Base-by-base conservation (phyloP, 1,284 basidiomycete species). In the Cutaneotrichosporon arboriforme region DNA sequence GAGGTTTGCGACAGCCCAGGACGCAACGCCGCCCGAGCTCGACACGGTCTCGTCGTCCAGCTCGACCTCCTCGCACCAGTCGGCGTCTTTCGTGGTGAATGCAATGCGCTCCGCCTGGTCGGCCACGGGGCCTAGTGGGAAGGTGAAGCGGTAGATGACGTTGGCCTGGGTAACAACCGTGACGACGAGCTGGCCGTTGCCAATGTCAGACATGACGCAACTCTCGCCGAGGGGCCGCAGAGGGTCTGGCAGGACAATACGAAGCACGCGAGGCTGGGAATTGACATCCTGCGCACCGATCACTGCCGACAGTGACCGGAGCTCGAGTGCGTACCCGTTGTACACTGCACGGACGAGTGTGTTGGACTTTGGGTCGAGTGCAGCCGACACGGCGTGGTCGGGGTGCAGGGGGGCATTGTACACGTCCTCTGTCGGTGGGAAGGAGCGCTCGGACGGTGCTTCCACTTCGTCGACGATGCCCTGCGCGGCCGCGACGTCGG, bases 211-310 rank as follows among this genome's bases (percentile, higher is more conserved):
- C 56, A 86, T 79, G 50, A 90, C 70, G 51, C 63, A 63, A 23
- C 59, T 60, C 14, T 61, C 53, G 36, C 79, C 77, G 18, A 85
- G 79, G 8, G 64, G 46, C 15, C 87, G 72, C 36, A 92, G 74
- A n/a, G 79, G 68, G 17, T 85, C 82, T 22, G 89, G 87, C 61
- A 91, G 88, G 58, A 86, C 78, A 64, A 92, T 83, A 49, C 88
- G 83, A 55, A 90, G 77, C 12, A 85, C 83, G 39, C 80, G 52
- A 4, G 83, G 74, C 17, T 44, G 39, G 5, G 22, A 34, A 79
- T 80, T 43, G 18, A 15, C 21, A 33, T 42, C 51, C 7, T 49
- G 46, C 22, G 49, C 51, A 22, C 40, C 51, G 46, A 62, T 54
- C 8, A 58, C 41, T 2, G 66, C 59, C 1, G 85, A 82, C 40